Base-by-base conservation (phyloP, 2,329 filamentous ascomycete genomes). In the Macrophomina tecta region DNA sequence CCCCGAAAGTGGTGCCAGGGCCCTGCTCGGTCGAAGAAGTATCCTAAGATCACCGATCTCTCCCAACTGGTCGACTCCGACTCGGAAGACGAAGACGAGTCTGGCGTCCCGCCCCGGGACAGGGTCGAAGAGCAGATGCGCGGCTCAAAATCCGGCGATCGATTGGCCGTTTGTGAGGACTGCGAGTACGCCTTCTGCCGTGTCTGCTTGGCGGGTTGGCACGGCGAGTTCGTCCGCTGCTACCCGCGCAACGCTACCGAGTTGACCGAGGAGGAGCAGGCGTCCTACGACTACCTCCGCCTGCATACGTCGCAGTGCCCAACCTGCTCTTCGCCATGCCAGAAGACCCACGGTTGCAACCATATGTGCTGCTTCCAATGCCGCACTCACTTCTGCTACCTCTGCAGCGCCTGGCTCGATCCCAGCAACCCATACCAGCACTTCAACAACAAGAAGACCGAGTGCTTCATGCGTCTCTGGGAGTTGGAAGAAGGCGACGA, bases 301-400 rank as follows among this genome's bases (percentile, higher is more conserved):
- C 80, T 88, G 69, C 89, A 97, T 80, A 96, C 94, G 0, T 93
- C 93, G 11, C 89, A 91, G 1, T 99, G 95, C 75, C 94, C 95
- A 11, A 94, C 93, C 4, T 99, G 95, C 80, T 88, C 85, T 36
- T 90, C 91, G 0, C 92, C 92, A 0, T 90, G 90, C 28, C 92
- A 97, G 76, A 99, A 99, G 83, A 92, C 91, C 1, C 89, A 92
- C 74, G 95, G 95, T 46, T 99, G 95, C 83, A 97, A 97, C 78
- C 94, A 97, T 79, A 98, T 98, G 93, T 91, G 90, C 60, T 97
- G 94, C 80, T 92, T 90, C 77, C 89, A 92, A 70, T 99, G 95
- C 82, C 85, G 90, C 62, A 91, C 92, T 2, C 94, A 98, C 78
- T 98, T 97, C 77, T 99, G 95, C 81, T 98, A 98, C 72, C 85